Evolutionary conservation across 2,329 filamentous ascomycete genomes (phyloP), one percentile per base, ranked within the genome.

Genomic region (Hymenotorrendiella dingleyae): DNA sequence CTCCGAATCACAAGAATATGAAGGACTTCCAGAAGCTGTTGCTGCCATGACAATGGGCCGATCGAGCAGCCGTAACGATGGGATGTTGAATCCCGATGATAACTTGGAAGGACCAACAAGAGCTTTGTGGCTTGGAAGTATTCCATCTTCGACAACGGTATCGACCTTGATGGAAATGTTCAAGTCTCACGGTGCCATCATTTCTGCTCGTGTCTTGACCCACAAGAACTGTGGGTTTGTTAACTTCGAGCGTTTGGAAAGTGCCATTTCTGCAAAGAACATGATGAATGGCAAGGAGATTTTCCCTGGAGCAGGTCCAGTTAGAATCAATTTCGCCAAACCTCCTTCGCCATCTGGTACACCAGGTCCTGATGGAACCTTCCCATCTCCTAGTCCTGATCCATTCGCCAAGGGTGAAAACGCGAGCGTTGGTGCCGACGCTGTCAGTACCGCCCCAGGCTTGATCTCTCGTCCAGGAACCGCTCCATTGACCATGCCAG

Each of bases 171-270:
- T 88, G 44, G 89, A 94, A 52, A 95, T 97, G 68, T 98, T 98
- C 69, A 86, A 87, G 63, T 77, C 82, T n/a, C 94, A 93, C 54
- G 93, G 93, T 8, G 77, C 84, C 3, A 95, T 98, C 50, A 76
- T 93, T 53, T 96, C 91, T 3, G 91, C 88, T 21, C 79, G 93
- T 51, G 93, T 98, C 4, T 73, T 98, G 48, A 97, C 93, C 0
- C 89, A 98, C 71, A 98, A 98, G 74, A 97, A 95, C 66, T 98
- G 93, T 62, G 93, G 91, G 3, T 98, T 98, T 56, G 91, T 98
- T 61, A 98, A 98, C 65, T 98, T 95, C 59, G 89, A 97, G 65
- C 83, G 80, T 46, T 69, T 93, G 22, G 90, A 97, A 52, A 94
- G 88, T 61, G 93, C 93, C 43, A 82, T 96, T 28, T 82, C 87